phyloP scores from a whole-genome alignment of 2,329 filamentous ascomycete species.

The Pseudogymnoascus sp. region DNA sequence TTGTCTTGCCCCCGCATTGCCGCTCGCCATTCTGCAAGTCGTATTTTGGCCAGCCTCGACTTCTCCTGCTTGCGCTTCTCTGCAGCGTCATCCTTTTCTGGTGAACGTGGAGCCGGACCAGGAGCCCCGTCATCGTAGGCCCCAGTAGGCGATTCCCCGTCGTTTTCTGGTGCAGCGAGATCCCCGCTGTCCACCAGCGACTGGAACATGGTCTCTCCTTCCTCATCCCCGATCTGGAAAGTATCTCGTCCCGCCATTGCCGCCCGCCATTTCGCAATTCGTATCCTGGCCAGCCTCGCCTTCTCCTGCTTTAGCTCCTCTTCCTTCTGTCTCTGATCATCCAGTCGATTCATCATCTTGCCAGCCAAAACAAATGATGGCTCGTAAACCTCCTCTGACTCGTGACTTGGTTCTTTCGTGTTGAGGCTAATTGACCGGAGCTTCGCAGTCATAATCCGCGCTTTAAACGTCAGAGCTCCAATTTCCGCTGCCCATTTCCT shows the following conservation, averaged over 20 bases:
- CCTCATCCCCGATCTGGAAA: not conserved
- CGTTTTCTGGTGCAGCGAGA: not conserved
- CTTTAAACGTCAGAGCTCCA: not conserved
- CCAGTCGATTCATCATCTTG: not conserved
- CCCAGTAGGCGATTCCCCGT: not conserved
- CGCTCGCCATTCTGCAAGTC: too few relatives aligned
- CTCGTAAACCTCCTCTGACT: not conserved
- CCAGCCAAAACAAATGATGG: not conserved
- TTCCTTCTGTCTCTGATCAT: not conserved
- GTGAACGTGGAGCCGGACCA: not conserved
- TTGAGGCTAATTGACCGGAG: not conserved
- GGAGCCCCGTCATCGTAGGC: not conserved
- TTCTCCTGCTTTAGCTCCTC: not conserved
- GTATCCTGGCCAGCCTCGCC: not conserved
- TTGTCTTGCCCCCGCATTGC: too few relatives aligned
- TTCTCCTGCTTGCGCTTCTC: too few relatives aligned
- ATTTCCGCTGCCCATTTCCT: constrained; percentile 4
- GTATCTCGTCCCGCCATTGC: not conserved
- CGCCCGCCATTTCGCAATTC: not conserved
- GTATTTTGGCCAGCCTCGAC: too few relatives aligned
- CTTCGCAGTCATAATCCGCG: not conserved
- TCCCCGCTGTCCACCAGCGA: not conserved
- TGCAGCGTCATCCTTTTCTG: not conserved
- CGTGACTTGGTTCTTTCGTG: not conserved
- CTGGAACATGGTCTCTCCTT: not conserved